Conservation (phyloP, 768 basidiomycete species). For the Fomitopsis pulvina region DNA sequence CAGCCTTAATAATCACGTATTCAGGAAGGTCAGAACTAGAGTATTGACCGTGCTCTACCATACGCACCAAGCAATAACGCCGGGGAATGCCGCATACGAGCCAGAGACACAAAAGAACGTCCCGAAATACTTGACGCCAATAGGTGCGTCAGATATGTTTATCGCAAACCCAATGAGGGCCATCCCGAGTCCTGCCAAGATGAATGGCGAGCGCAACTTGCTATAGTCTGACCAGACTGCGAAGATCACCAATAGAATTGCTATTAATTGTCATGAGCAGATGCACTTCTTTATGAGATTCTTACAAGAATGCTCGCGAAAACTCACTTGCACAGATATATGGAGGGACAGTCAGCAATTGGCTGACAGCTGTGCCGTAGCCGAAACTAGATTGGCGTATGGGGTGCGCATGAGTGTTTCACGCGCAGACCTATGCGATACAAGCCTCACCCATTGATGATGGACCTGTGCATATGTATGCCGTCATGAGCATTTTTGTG, state of each 20-base stretch:
- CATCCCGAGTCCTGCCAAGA: constrained; percentile 44
- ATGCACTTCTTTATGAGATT: not conserved
- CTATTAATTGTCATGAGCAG: constrained; percentile 31
- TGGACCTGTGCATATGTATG: constrained; percentile 34
- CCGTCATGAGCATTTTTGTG: not conserved
- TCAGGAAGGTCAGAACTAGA: not conserved
- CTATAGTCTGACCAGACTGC: constrained; percentile 54
- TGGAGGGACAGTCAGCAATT: constrained; percentile 61
- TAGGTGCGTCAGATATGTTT: constrained; percentile 47
- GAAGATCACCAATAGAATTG: constrained; percentile 42
- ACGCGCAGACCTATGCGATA: not conserved
- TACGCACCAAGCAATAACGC: constrained; percentile 47
- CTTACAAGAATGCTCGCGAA: not conserved
- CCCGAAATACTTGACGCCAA: constrained; percentile 64
- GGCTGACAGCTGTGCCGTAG: constrained; percentile 45
- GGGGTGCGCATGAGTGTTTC: not conserved
- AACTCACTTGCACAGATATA: constrained; percentile 56
- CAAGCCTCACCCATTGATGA: constrained; percentile 40
- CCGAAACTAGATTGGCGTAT: constrained; percentile 40
- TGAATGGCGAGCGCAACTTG: constrained; percentile 50
- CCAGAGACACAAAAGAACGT: constrained; percentile 64
- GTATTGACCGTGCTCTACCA: not conserved
- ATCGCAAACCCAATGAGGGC: constrained; percentile 55
- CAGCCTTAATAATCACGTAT: constrained; percentile 22
- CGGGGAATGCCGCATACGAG: constrained; percentile 54